These are phyloP conservation scores for Castanopsis chinensis DNA, from an alignment of 306 rosid species.

Conservation along the genomic window DNA sequence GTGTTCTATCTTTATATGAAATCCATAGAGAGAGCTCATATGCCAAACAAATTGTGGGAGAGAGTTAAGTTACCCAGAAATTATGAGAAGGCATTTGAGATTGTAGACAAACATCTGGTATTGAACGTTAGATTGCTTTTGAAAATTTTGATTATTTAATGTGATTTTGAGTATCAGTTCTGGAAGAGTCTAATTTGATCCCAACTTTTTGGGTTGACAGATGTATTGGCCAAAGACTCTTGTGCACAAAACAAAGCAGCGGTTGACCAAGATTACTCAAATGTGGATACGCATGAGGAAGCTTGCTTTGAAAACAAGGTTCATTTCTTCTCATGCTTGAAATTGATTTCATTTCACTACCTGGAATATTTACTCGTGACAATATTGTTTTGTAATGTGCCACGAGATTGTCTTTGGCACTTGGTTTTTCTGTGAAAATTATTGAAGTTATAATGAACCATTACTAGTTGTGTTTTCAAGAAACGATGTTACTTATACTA, in stretches of 20 bases:
- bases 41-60: conserved; percentile 90
- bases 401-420: background rate
- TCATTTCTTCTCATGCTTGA: conserved; percentile 3
- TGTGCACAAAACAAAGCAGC: conserved; percentile 85
- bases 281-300: conserved; percentile 94
- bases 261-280: conserved; percentile 93
- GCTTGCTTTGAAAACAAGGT: conserved; percentile 90
- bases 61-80: conserved; percentile 90
- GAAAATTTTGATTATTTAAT: background rate
- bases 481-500: background rate
- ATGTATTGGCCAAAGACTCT: conserved; percentile 95
- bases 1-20: conserved; percentile 94
- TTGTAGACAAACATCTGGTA: conserved; percentile 88
- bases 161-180: conserved; percentile 3
- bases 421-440: background rate
- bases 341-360: background rate
- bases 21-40: conserved; percentile 93
- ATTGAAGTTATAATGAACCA: background rate
- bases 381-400: background rate
- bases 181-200: background rate
- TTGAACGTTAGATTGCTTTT: background rate
- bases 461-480: background rate
- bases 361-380: background rate
- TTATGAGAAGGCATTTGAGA: conserved; percentile 82
- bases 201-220: conserved; percentile 37